Base-by-base conservation (phyloP, 2,329 filamentous ascomycete species). In the Talaromyces albobiverticillius region DNA sequence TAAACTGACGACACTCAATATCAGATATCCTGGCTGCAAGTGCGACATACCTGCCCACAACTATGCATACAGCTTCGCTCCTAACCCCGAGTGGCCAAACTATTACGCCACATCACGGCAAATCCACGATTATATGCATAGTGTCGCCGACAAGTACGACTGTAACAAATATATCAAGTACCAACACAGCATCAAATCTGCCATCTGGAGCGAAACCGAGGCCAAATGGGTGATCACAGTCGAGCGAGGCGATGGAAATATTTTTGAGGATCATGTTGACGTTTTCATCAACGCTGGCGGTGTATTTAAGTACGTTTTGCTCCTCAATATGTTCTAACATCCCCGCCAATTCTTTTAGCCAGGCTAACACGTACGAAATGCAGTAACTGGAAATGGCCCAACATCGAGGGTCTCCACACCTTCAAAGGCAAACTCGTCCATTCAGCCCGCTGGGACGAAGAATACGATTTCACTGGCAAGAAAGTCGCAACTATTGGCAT, bases 351-450 rank as follows among this genome's bases (percentile, higher is more conserved):
- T n/a, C n/a, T n/a, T n/a, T n/a, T n/a, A n/a, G n/a, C n/a, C n/a
- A n/a, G n/a, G n/a, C n/a, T n/a, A n/a, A n/a, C n/a, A n/a, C n/a
- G n/a, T n/a, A n/a, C n/a, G n/a, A n/a, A n/a, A 29, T 14, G 22
- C 20, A 49, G 46, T 38, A 49, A 49, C 9, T 49, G 46, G 46
- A 49, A 40, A 22, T 49, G 46, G 46, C 69, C 71, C 3, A 51
- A 55, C 1, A 70, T 72, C 22, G 55, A 59, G n/a, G 71, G 71
- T 7, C 54, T 72, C 8, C 42, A 68, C 18, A 59, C 60, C 9
- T 74, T 71, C 59, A 55, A 65, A 51, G 71, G 71, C 14, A 61
- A 62, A 25, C 58, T 72, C 41, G 56, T 64, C 36, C 67, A 69
- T 50, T 63, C 62, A 16, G 64, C 64, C 4, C 59, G 58, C 3